phyloP scores from a whole-genome alignment of 2,329 filamentous ascomycete genomes.

The Helicocarpus griseus region DNA sequence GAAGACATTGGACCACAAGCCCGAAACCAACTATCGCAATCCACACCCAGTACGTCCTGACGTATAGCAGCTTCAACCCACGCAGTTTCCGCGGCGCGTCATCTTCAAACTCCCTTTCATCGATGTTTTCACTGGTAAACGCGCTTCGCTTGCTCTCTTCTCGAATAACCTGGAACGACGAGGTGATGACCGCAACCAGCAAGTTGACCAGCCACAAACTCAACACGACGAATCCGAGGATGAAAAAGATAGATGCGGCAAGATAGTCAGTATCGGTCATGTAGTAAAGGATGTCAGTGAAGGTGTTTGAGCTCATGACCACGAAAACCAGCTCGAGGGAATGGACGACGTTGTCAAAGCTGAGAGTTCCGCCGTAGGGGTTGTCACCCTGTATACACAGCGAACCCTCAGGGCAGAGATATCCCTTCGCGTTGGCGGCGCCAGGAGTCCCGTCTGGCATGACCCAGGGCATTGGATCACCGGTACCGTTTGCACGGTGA shows the following conservation, averaged over 20 bases:
- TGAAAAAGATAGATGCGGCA: constrained; percentile 68
- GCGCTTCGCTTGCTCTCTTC: constrained; percentile 93
- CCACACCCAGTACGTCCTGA: constrained; percentile 69
- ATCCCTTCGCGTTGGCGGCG: constrained; percentile 59
- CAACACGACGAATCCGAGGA: constrained; percentile 71
- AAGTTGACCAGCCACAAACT: constrained; percentile 95
- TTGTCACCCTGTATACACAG: constrained; percentile 69
- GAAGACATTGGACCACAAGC: constrained; percentile 66
- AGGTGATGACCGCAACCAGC: constrained; percentile 91
- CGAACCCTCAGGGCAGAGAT: constrained; percentile 74
- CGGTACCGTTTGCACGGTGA: constrained; percentile 54
- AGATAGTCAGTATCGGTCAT: constrained; percentile 88
- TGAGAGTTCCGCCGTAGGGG: constrained; percentile 76
- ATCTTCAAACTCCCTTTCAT: constrained; percentile 35
- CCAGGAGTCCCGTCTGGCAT: constrained; percentile 44
- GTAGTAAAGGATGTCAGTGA: constrained; percentile 88
- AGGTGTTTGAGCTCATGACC: constrained; percentile 97
- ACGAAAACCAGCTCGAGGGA: constrained; percentile 93
- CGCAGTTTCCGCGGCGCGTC: constrained; percentile 23
- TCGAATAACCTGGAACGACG: constrained; percentile 94
- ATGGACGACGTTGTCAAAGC: constrained; percentile 89
- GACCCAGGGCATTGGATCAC: constrained; percentile 58
- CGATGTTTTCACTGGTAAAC: constrained; percentile 66
- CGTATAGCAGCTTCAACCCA: constrained; percentile 60
- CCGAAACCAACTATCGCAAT: constrained; percentile 69